A percentile compares a stretch with the other conserved stretches of the same genome.
phyloP scores from a whole-genome alignment of 345 rosid species.

The Syzygium oleosum region DNA sequence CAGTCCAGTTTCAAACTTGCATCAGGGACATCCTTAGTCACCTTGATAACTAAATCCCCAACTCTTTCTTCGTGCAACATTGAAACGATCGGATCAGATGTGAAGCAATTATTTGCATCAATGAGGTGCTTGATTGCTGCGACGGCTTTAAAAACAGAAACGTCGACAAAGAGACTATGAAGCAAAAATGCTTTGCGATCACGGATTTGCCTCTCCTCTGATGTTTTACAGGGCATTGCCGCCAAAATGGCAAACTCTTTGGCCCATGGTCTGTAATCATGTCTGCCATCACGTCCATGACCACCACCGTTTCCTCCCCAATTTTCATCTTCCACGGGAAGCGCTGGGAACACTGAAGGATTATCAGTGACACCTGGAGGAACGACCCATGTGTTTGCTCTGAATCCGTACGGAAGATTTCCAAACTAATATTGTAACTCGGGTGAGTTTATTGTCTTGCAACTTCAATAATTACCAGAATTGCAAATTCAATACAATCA shows the following conservation, averaged over 20 bases:
- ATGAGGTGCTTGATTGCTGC: conserved; percentile 36
- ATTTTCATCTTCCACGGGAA: conserved; percentile 80
- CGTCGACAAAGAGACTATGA: conserved; percentile 80
- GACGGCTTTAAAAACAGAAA: conserved; percentile 76
- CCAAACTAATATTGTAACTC: conserved; percentile 51
- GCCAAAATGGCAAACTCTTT: conserved; percentile 87
- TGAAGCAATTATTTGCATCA: conserved; percentile 24
- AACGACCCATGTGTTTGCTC: conserved; percentile 92
- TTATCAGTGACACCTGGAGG: conserved; percentile 81
- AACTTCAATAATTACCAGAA: neutral
- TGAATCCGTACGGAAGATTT: conserved; percentile 90
- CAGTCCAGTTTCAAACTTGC: conserved; percentile 57
- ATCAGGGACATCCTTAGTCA: conserved; percentile 63
- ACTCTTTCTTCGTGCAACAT: conserved; percentile 43
- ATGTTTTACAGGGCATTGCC: conserved; percentile 85
- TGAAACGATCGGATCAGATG: conserved; percentile 22
- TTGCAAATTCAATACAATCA: neutral
- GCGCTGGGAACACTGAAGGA: conserved; percentile 55
- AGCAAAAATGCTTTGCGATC: conserved; percentile 88
- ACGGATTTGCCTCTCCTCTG: conserved; percentile 91
- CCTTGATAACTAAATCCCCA: conserved; percentile 66
- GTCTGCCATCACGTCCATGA: conserved; percentile 57
- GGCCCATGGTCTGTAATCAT: conserved; percentile 66
- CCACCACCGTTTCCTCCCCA: conserved; percentile 99
- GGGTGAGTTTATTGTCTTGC: neutral